Conservation (phyloP, 139 green algal species). For the Chlorella sp. region DNA sequence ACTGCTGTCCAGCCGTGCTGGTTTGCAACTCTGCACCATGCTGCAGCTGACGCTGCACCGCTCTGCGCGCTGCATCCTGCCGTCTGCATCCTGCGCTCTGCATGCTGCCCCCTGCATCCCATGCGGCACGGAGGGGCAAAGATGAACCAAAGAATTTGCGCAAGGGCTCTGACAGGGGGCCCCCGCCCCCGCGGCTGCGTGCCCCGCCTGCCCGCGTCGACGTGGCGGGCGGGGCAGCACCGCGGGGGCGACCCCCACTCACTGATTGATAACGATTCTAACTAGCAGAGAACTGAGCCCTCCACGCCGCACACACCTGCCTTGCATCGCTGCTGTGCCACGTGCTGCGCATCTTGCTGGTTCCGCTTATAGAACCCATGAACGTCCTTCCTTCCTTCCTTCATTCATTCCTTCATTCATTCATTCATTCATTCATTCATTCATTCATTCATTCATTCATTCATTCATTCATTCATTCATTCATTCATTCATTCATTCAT, state of each 20-base stretch:
- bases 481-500: too few species aligned
- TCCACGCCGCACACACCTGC: not conserved
- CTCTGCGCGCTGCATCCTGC: not conserved
- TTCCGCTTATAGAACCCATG: too few species aligned
- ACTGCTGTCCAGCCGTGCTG: not conserved
- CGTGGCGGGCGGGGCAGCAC: not conserved
- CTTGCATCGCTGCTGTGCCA: not conserved
- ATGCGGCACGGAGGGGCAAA: not conserved
- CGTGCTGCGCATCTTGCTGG: too few species aligned
- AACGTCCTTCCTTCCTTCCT: too few species aligned
- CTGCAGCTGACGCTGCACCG: not conserved
- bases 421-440: too few species aligned
- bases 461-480: too few species aligned
- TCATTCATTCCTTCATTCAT: too few species aligned
- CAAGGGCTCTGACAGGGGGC: conserved; percentile 45
- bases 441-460: too few species aligned
- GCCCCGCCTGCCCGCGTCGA: not conserved
- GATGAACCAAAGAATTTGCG: conserved; percentile 49
- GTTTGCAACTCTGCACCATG: not conserved
- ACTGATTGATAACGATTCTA: conserved; percentile 17
- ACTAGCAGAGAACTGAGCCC: conserved; percentile 29
- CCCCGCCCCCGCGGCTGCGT: not conserved
- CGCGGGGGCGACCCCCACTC: not conserved
- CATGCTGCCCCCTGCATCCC: not conserved
- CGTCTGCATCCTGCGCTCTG: not conserved